phyloP scores from a whole-genome alignment of 495 filamentous ascomycete genomes.

The Immersiella caudata region DNA sequence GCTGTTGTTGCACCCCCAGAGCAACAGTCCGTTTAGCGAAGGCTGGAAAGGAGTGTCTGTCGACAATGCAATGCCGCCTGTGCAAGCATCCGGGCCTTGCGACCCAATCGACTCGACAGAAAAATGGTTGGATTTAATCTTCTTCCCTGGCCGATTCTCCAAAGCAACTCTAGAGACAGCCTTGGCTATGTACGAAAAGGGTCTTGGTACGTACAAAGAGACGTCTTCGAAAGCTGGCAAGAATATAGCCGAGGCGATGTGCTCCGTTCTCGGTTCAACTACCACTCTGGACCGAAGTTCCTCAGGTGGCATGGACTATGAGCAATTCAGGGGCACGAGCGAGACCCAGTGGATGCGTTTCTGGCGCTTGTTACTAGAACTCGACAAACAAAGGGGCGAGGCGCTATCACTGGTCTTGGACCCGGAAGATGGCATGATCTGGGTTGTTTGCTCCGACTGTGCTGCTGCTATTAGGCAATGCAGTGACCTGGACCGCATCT shows the following conservation, averaged over 20 bases:
- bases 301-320: constrained; percentile 70
- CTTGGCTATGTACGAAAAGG: constrained; percentile 70
- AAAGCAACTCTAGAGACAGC: constrained; percentile 80
- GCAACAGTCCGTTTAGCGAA: constrained; percentile 60
- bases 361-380: constrained; percentile 79
- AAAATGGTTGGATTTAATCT: constrained; percentile 72
- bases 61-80: constrained; percentile 60
- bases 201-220: constrained; percentile 48
- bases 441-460: constrained; percentile 78
- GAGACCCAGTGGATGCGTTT: constrained; percentile 88
- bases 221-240: constrained; percentile 46
- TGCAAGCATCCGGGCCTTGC: constrained; percentile 57
- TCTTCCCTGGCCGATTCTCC: constrained; percentile 79
- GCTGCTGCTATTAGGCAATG: constrained; percentile 78
- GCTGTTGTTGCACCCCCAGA: constrained; percentile 41
- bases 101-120: constrained; percentile 67
- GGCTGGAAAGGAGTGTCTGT: constrained; percentile 74
- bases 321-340: constrained; percentile 67
- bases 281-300: constrained; percentile 61
- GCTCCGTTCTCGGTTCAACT: constrained; percentile 66
- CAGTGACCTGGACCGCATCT: constrained; percentile 72
- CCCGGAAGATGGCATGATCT: constrained; percentile 68
- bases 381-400: constrained; percentile 83
- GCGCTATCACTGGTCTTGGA: constrained; percentile 77
- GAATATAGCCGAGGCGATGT: constrained; percentile 67